These are phyloP conservation scores for Parastagonospora nodorum DNA, from an alignment of 2,329 filamentous ascomycete genomes.

Conservation along the genomic window DNA sequence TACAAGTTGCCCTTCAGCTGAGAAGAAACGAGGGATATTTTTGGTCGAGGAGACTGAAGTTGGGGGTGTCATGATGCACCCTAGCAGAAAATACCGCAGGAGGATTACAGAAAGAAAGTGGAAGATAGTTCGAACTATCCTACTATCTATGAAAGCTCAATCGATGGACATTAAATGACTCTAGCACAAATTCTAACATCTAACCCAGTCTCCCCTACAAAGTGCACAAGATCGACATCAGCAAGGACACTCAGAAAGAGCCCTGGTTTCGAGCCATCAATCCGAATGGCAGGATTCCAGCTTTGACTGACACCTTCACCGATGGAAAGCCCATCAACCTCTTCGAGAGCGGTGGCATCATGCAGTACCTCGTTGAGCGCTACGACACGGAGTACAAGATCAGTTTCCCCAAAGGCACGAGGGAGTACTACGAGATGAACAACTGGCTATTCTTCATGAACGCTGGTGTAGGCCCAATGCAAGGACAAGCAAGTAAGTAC, in stretches of 20 bases:
- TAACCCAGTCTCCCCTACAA: constrained; percentile 69
- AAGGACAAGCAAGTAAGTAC: constrained; percentile 65
- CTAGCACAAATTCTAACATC: neutral
- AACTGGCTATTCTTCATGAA: constrained; percentile 76
- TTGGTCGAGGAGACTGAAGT: too few relatives aligned
- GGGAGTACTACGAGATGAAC: constrained; percentile 78
- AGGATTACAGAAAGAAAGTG: too few relatives aligned
- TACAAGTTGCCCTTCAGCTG: too few relatives aligned
- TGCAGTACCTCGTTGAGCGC: constrained; percentile 80
- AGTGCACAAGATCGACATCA: constrained; percentile 71
- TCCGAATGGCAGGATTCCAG: constrained; percentile 90
- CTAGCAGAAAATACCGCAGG: too few relatives aligned
- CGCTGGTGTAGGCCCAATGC: constrained; percentile 81
- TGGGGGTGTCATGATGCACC: too few relatives aligned
- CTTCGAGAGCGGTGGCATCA: constrained; percentile 83
- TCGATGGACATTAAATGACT: neutral
- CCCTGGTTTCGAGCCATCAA: constrained; percentile 91
- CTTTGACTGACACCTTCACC: constrained; percentile 74
- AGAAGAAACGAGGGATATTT: too few relatives aligned
- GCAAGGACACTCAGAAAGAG: constrained; percentile 79
- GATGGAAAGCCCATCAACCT: constrained; percentile 75
- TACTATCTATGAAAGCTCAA: too few relatives aligned
- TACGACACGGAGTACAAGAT: constrained; percentile 85
- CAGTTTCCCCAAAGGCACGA: constrained; percentile 72
- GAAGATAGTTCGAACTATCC: too few relatives aligned